phyloP scores from a whole-genome alignment of 2,329 filamentous ascomycete species.

The Sarocladium kiliense region DNA sequence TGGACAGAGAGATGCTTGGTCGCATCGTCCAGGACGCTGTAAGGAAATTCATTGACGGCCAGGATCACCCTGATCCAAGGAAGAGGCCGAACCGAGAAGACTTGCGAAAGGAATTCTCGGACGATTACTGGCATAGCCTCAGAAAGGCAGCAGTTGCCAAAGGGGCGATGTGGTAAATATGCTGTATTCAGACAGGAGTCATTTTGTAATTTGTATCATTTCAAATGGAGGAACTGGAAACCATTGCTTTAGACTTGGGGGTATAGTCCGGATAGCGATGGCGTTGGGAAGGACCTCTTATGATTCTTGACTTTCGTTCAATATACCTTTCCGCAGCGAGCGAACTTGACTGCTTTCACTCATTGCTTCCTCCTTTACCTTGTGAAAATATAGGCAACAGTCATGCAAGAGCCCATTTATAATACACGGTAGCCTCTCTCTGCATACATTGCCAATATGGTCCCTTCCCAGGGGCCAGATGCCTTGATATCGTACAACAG shows the following conservation, averaged over 20 bases:
- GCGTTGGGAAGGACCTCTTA: background rate
- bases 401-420: too few species aligned
- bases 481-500: slow-evolving; percentile 3
- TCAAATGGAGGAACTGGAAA: background rate
- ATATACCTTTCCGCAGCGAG: background rate
- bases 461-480: too few species aligned
- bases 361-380: background rate
- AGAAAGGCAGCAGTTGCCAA: slow-evolving; percentile 43
- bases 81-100: slow-evolving; percentile 8
- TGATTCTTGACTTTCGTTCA: slow-evolving; percentile 6
- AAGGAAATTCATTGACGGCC: slow-evolving; percentile 5
- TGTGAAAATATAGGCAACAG: too few species aligned
- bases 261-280: slow-evolving; percentile 1
- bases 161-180: slow-evolving; percentile 5
- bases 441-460: background rate
- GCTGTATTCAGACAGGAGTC: too few species aligned
- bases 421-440: background rate
- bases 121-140: slow-evolving; percentile 52
- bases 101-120: slow-evolving; percentile 3
- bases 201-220: background rate
- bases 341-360: background rate
- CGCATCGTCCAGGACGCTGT: slow-evolving; percentile 47
- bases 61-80: slow-evolving; percentile 8
- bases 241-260: background rate
- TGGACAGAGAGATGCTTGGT: slow-evolving; percentile 57